Percentiles rank a stretch among this genome's conserved stretches.
Conservation (phyloP, 75 land plant species). For the Gnetum montanum region DNA sequence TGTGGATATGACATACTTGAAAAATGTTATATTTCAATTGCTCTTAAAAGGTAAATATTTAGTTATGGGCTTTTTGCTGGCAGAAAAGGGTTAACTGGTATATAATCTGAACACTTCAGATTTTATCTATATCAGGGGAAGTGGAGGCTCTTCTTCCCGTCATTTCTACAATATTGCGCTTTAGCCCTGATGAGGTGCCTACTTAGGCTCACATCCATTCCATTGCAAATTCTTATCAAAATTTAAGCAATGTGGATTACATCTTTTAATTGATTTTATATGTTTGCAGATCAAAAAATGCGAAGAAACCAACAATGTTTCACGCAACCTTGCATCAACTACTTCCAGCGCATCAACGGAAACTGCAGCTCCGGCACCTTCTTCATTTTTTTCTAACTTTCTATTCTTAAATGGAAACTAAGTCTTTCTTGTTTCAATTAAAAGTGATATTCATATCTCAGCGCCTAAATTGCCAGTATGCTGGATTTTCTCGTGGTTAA, state of each 20-base stretch:
- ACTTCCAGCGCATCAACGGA: slow-evolving; percentile 43
- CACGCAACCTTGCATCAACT: slow-evolving; percentile 30
- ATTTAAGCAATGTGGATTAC: background rate
- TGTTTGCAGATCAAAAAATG: slow-evolving; percentile 61
- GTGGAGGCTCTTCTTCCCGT: slow-evolving; percentile 96
- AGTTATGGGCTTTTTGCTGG: background rate
- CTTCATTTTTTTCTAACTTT: slow-evolving; percentile 72
- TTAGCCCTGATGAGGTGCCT: slow-evolving; percentile 92
- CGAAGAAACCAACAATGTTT: slow-evolving; percentile 60
- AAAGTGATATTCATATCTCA: background rate
- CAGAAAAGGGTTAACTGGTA: background rate
- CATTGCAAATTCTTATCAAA: background rate
- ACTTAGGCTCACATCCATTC: background rate
- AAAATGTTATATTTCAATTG: slow-evolving; percentile 89
- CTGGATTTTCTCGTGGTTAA: background rate
- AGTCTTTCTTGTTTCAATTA: background rate
- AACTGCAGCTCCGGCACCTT: slow-evolving; percentile 34
- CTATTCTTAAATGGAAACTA: slow-evolving; percentile 18
- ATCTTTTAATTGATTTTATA: background rate
- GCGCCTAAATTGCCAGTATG: background rate
- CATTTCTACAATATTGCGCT: slow-evolving; percentile 78
- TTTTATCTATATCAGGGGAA: slow-evolving; percentile 49
- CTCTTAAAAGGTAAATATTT: slow-evolving; percentile 76
- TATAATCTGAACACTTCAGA: background rate
- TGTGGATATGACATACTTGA: slow-evolving; percentile 93